Conservation (phyloP, 257 asterid species). For the Ophiorrhiza pumila region DNA sequence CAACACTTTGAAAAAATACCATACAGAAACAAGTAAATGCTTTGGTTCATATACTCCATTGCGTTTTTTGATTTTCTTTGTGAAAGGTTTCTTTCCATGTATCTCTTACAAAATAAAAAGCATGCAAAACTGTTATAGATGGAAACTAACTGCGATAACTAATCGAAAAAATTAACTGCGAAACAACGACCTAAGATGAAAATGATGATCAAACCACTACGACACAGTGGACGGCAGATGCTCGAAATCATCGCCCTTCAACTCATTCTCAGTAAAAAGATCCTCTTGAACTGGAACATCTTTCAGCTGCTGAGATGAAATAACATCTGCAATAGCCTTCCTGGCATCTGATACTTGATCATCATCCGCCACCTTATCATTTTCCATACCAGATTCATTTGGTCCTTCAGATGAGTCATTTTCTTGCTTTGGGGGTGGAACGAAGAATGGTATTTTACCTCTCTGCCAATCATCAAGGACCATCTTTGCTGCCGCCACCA, state of each 20-base stretch:
- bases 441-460: constrained; percentile 82
- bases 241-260: constrained; percentile 38
- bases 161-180: too few relatives aligned
- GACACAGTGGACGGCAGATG: too few relatives aligned
- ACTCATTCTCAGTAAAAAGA: constrained; percentile 59
- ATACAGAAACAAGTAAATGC: background rate
- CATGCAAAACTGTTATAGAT: too few relatives aligned
- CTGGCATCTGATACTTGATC: constrained; percentile 51
- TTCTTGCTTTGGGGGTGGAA: constrained; percentile 64
- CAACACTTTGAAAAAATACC: background rate
- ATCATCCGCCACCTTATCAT: constrained; percentile 27
- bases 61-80: background rate
- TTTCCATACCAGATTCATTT: constrained; percentile 27
- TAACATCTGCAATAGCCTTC: constrained; percentile 57
- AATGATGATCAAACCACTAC: too few relatives aligned
- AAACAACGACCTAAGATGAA: too few relatives aligned
- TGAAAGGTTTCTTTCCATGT: background rate
- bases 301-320: constrained; percentile 61
- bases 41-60: background rate
- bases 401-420: constrained; percentile 30
- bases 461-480: constrained; percentile 95
- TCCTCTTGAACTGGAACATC: constrained; percentile 69
- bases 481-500: constrained; percentile 84
- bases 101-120: background rate
- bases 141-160: too few relatives aligned